Evolutionary conservation across 1,139 yeast genomes (phyloP).

Genomic region (Pichia sp.): DNA sequence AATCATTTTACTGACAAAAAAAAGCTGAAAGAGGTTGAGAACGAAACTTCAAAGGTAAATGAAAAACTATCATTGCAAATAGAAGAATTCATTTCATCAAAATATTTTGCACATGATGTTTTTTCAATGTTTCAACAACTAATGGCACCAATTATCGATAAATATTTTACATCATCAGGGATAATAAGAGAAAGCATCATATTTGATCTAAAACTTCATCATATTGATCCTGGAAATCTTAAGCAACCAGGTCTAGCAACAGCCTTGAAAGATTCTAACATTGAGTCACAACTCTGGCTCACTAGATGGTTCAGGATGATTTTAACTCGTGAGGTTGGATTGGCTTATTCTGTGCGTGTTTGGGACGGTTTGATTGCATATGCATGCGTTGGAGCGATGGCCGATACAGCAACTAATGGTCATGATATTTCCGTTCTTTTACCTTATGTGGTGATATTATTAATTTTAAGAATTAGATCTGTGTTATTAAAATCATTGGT

Average conservation of each 20-base stretch:
- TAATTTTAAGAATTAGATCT: constrained; percentile 44
- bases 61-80: constrained; percentile 16
- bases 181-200: constrained; percentile 32
- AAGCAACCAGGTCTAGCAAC: constrained; percentile 40
- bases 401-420: constrained; percentile 8
- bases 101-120: constrained; percentile 40
- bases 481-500: constrained; percentile 11
- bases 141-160: constrained; percentile 35
- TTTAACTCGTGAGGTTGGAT: constrained; percentile 53
- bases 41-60: constrained; percentile 17
- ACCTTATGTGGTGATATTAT: constrained; percentile 44
- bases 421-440: constrained; percentile 35
- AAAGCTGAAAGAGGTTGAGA: constrained; percentile 8
- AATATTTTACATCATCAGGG: constrained; percentile 34
- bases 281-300: constrained; percentile 62
- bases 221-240: constrained; percentile 30
- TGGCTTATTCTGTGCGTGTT: constrained; percentile 38
- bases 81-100: constrained; percentile 35
- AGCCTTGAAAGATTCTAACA: constrained; percentile 29
- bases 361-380: constrained; percentile 55
- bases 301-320: constrained; percentile 57
- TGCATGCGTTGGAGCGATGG: constrained; percentile 19
- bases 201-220: constrained; percentile 42
- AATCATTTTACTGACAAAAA: constrained; percentile 2
- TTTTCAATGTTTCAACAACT: constrained; percentile 42